Evolutionary conservation across 148 eudicot genomes (phyloP), one percentile per base, ranked within the genome.

Genomic region (Dianthus caryophyllus): DNA sequence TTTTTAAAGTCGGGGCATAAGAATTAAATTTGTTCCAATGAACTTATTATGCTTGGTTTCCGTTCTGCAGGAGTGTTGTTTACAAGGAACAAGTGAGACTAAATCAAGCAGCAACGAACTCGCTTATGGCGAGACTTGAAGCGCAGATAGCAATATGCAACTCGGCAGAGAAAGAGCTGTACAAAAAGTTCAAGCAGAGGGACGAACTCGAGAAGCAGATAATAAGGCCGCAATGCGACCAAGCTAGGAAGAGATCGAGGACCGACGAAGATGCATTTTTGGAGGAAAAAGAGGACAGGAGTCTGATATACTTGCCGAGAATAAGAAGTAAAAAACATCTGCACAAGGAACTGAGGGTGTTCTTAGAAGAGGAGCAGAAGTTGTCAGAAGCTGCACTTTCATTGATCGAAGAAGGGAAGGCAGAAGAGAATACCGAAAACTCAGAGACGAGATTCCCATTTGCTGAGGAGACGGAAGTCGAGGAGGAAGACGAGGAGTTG

Each of bases 121-220:
- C 99, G 41, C 86, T 90, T 1, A 78, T 83, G 84, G 98, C 98
- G 18, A 86, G 92, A 76, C 97, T 94, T 7, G 97, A 94, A 84
- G 99, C 99, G 38, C 99, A 94, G 68, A 90, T 80, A 65, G 93
- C 90, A 24, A 79, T 94, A 24, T 90, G 90, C 71, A 88, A 85
- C 64, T 84, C 96, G 0, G 83, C 96, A n/a, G 97, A 90, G 83
- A 86, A 80, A 78, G 90, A 94, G n/a, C 96, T 90, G 10, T 80
- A 87, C 49, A 68, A 58, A 39, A 90, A 81, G 68, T 86, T 75
- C 72, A 90, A 77, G 69, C 88, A 79, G 31, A 88, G 82, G 70
- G 90, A 86, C 66, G 93, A 86, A 70, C 85, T 90, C 6, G 96
- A 94, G 82, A 78, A 81, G 50, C 92, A 74, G n/a, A n/a, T n/a